Percentiles rank a stretch among this genome's conserved stretches.
These are phyloP conservation scores for Holtermannia corniformis DNA, from an alignment of 768 basidiomycete species.

Conservation along the genomic window DNA sequence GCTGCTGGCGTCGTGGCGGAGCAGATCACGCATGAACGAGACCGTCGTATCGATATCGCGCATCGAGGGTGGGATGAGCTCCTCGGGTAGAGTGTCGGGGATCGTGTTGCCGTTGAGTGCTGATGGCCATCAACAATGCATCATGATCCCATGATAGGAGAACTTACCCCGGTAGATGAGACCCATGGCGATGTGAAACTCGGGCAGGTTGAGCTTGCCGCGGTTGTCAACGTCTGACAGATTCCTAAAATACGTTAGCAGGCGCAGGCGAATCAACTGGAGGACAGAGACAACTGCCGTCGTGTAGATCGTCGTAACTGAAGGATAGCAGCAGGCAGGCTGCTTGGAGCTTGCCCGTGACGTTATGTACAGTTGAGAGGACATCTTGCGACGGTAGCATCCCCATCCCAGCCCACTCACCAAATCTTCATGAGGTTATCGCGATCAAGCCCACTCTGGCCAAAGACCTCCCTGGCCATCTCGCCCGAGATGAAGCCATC, in stretches of 20 bases:
- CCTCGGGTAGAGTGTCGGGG: conserved; percentile 74
- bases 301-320: too few relatives aligned
- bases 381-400: background rate
- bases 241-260: conserved; percentile 52
- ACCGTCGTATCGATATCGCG: conserved; percentile 82
- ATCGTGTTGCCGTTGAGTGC: conserved; percentile 86
- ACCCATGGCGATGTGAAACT: conserved; percentile 98
- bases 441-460: conserved; percentile 76
- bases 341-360: too few relatives aligned
- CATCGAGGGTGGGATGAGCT: conserved; percentile 84
- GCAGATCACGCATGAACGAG: conserved; percentile 73
- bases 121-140: too few relatives aligned
- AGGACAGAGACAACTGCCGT: too few relatives aligned
- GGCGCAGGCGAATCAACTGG: too few relatives aligned
- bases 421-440: conserved; percentile 90
- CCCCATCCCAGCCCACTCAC: conserved; percentile 46
- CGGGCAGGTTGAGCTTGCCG: conserved; percentile 87
- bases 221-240: conserved; percentile 87
- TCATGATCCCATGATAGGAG: background rate
- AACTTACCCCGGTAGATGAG: conserved; percentile 86
- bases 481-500: conserved; percentile 77
- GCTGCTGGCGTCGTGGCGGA: conserved; percentile 64
- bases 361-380: too few relatives aligned
- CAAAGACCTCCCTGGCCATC: conserved; percentile 84
- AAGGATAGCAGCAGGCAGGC: too few relatives aligned